Evolutionary conservation across 2,329 filamentous ascomycete genomes (phyloP), one percentile per base, ranked within the genome.

Genomic region (Diaporthe citri): DNA sequence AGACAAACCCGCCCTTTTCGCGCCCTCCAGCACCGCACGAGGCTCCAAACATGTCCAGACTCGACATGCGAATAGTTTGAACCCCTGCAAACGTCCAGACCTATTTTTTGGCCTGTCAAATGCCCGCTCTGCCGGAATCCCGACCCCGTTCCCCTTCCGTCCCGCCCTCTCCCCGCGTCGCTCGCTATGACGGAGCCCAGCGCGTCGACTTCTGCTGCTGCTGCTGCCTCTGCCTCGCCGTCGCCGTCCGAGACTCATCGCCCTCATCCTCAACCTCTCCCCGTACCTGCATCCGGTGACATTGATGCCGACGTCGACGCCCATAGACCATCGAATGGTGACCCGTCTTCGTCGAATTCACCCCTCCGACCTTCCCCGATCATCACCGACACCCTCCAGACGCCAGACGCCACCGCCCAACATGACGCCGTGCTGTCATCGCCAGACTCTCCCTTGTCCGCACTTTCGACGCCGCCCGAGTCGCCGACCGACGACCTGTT

Each of bases 181-280:
- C 82, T 82, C 86, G 89, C 85, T 87, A 91, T 91, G 90, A 88
- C 87, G 84, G 86, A 87, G 86, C 89, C 85, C 89, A 76, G 55
- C 75, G 73, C 75, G 75, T 76, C 75, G 64, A 64, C 69, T 71
- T 51, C 70, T 73, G 56, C 73, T 36, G 31, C 71, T 67, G 39
- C 60, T 22, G 17, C 60, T 48, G 59, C 46, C 56, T 41, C 72
- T 48, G 46, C 22, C 34, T 25, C 36, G 20, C 57, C 43, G 31
- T 41, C 51, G 34, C 28, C 55, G 59, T 57, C 73, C 48, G 48
- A 74, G 57, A 67, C 64, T 34, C 67, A 20, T 64, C 48, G 36
- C 20, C 48, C 43, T n/a, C 36, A 22, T 15, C 48, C 48, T 2
- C 31, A 5, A 36, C 31, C 31, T n/a, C 8, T 9, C 22, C 17